Percentiles rank a stretch among this genome's conserved stretches.
These are phyloP conservation scores for Suhomyces maxii DNA, from an alignment of 1,139 yeast genomes.

Conservation along the genomic window DNA sequence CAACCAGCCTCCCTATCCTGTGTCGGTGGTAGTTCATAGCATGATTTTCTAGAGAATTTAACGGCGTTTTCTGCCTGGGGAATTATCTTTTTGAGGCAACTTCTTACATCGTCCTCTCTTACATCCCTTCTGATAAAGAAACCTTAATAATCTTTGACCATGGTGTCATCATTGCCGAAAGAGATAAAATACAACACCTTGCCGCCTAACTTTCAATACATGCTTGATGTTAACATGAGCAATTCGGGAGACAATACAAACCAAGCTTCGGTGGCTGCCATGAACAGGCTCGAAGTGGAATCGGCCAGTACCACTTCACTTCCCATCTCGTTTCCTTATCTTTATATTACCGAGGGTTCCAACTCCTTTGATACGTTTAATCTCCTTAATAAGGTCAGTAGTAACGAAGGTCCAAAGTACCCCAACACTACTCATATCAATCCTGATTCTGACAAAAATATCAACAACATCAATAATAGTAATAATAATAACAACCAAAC, in stretches of 20 bases:
- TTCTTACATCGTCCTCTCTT: neutral
- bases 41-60: neutral
- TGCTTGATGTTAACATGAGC: conserved; percentile 6
- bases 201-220: conserved; percentile 10
- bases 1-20: conserved; percentile 6
- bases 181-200: conserved; percentile 4
- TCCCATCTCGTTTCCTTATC: conserved; percentile 38
- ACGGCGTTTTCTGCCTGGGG: conserved; percentile 6
- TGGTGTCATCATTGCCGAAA: neutral
- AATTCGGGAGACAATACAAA: conserved; percentile 1
- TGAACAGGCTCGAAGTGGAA: conserved; percentile 29
- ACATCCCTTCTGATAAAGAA: conserved; percentile 1
- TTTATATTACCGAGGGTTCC: conserved; percentile 27
- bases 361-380: conserved; percentile 36
- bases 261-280: conserved; percentile 10
- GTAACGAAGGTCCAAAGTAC: conserved; percentile 21
- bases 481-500: too few relatives aligned
- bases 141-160: neutral
- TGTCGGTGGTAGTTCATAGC: too few relatives aligned
- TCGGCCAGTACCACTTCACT: conserved; percentile 32
- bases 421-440: conserved; percentile 26
- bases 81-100: neutral
- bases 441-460: conserved; percentile 5
- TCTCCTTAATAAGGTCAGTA: conserved; percentile 20
- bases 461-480: neutral